Base-by-base conservation (phyloP, 2,329 filamentous ascomycete genomes). In the Sarocladium kiliense region DNA sequence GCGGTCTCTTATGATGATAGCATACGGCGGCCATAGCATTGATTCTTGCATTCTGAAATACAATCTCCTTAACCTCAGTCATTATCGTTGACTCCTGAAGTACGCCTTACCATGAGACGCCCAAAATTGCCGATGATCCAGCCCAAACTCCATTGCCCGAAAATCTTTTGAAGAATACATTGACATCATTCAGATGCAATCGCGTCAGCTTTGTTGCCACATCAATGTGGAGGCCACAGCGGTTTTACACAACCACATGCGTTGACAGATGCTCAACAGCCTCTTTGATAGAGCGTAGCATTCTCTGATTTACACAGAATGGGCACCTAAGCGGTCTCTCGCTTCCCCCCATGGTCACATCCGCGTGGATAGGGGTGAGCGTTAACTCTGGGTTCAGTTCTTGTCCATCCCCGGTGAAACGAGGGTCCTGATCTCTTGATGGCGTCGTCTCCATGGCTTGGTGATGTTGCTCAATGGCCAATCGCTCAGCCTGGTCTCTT, bases 261-360 rank as follows among this genome's bases (percentile, higher is more conserved):
- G 80, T 83, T 11, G 80, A 81, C 74, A 85, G 72, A 62, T 85
- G 81, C 64, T 85, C 81, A 2, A 85, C 80, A 3, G 81, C 79
- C 64, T 85, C 81, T 66, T 81, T 84, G 45, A 84, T 80, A 1
- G 75, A 80, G 18, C 80, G 72, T 53, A 85, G 71, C 80, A 84
- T 82, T 5, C 81, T 74, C 61, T 82, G 78, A 60, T 84, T 85
- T 34, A 85, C 75, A 58, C 81, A 85, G 60, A 82, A 85, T 1
- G 81, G 81, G 59, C 81, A 85, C 18, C 81, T 73, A 26, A 82
- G 65, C 2, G 81, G 79, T 19, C 74, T 67, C 34, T 84, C 77
- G 30, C 72, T 70, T 5, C 68, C 66, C 3, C 76, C 71, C 26
- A 78, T 64, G 7, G 77, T 75, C 3, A 68, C 73, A 16, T 75